A percentile compares a stretch with the other conserved stretches of the same genome.
phyloP scores from a whole-genome alignment of 768 basidiomycete genomes.

The Rhizopogon vinicolor region DNA sequence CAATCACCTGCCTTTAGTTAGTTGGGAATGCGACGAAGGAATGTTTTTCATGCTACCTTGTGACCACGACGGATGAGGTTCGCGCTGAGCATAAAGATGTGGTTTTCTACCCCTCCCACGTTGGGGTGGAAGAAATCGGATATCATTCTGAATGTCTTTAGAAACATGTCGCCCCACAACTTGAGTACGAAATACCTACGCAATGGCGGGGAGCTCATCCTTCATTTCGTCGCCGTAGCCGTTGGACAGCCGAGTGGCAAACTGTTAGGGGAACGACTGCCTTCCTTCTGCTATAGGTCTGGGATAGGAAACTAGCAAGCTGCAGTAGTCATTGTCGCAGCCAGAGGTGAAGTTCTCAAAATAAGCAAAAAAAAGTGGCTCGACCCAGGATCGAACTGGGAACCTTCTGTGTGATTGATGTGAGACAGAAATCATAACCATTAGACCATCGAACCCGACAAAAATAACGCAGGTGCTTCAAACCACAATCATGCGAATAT shows the following conservation, averaged over 20 bases:
- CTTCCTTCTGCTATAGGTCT: too few species aligned
- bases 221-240: slow-evolving; percentile 12
- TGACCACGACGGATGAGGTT: slow-evolving; percentile 81
- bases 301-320: too few species aligned
- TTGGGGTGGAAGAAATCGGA: slow-evolving; percentile 95
- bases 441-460: slow-evolving; percentile 30
- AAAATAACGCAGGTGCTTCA: neutral
- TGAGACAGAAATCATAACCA: slow-evolving; percentile 35
- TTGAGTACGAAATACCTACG: slow-evolving; percentile 12
- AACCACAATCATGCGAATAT: neutral
- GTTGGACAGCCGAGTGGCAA: neutral
- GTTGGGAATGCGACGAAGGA: neutral
- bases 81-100: slow-evolving; percentile 89
- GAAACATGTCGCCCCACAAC: neutral
- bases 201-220: slow-evolving; percentile 23
- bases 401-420: slow-evolving; percentile 27
- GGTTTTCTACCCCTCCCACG: slow-evolving; percentile 94
- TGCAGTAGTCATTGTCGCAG: too few species aligned
- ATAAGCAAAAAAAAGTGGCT: slow-evolving; percentile 18
- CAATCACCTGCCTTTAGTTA: slow-evolving; percentile 61
- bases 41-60: slow-evolving; percentile 45
- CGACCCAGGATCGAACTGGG: slow-evolving; percentile 34
- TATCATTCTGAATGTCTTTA: slow-evolving; percentile 63
- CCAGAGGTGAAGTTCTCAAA: neutral
- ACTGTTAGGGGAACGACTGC: neutral